These are phyloP conservation scores for Cokeromyces recurvatus DNA, from an alignment of 371 early-diverging fungal genomes.

Conservation along the genomic window DNA sequence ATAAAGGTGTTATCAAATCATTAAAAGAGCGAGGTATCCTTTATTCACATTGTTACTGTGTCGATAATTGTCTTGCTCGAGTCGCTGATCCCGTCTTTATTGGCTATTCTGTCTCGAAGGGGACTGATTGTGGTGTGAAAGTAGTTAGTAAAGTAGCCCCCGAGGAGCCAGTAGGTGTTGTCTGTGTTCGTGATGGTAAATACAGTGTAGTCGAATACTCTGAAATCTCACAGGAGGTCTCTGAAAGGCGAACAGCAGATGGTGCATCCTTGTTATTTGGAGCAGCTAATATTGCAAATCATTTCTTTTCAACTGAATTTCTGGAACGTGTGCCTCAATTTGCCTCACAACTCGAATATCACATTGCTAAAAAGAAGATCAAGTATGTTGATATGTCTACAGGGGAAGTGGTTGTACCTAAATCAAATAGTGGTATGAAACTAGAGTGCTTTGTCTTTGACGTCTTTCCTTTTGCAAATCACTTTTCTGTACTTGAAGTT, in stretches of 20 bases:
- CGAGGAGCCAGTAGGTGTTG: slow-evolving; percentile 91
- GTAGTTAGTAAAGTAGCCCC: slow-evolving; percentile 59
- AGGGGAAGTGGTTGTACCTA: slow-evolving; percentile 71
- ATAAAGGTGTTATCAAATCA: slow-evolving; percentile 58
- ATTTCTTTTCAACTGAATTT: slow-evolving; percentile 93
- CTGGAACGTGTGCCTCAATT: slow-evolving; percentile 78
- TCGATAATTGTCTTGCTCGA: slow-evolving; percentile 92
- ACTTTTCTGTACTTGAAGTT: slow-evolving; percentile 89
- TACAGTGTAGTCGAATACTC: slow-evolving; percentile 94
- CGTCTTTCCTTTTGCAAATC: slow-evolving; percentile 86
- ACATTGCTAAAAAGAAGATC: slow-evolving; percentile 97
- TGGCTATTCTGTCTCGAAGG: slow-evolving; percentile 61
- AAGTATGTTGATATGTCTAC: slow-evolving; percentile 78
- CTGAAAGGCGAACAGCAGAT: slow-evolving; percentile 61
- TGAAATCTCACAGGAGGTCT: slow-evolving; percentile 78
- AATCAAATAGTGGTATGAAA: slow-evolving; percentile 91
- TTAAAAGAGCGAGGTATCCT: slow-evolving; percentile 55
- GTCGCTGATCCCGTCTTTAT: slow-evolving; percentile 94
- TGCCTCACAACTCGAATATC: slow-evolving; percentile 85
- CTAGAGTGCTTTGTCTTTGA: slow-evolving; percentile 97
- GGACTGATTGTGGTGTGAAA: slow-evolving; percentile 65
- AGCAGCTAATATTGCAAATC: slow-evolving; percentile 97
- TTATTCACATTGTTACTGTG: slow-evolving; percentile 88
- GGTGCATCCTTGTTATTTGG: slow-evolving; percentile 69
- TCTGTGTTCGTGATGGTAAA: slow-evolving; percentile 77